Evolutionary conservation across 2,329 filamentous ascomycete genomes (phyloP), one percentile per base, ranked within the genome.

Genomic region (Cytospora piceae): DNA sequence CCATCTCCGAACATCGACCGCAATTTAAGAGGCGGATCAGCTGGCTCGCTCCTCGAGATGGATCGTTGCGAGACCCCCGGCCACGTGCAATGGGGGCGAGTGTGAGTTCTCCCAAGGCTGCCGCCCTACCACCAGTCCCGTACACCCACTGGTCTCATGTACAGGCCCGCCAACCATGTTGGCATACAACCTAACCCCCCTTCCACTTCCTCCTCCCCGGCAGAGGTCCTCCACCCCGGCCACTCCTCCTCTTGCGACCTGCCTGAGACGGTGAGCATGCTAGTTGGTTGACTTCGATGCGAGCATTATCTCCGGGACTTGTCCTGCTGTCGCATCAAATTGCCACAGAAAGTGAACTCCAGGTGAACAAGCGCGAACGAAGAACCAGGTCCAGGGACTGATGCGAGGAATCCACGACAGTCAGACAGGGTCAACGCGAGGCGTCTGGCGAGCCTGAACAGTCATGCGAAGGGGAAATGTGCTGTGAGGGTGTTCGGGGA

Each of bases 41-140:
- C 57, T 46, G 57, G 57, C 57, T 42, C 39, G 37, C 57, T 46
- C 31, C 39, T 5, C 22, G 9, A 49, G 27, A 15, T 4, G 31
- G 42, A 49, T 49, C 42, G 42, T 49, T 24, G 42, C 27, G 39
- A 32, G 22, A n/a, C 39, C 39, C 39, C 39, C 39, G 39, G n/a
- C 57, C 37, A 27, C 32, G 57, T 59, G 57, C 57, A 51, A 51
- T 59, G 57, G 57, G 57, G 39, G 57, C 14, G 57, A 59, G 57
- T 51, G 39, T 51, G 57, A 51, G 39, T 59, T 27, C 57, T 59
- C 57, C 57, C 57, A 22, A 49, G 42, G 42, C 42, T 49, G 42
- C 9, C 42, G 42, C 42, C 42, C n/a, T 49, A 49, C 42, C 42
- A 49, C n/a, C n/a, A 49, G 42, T 49, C 42, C 42, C 7, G 20